phyloP scores from a whole-genome alignment of 768 basidiomycete species.

The Agaricus blazei region DNA sequence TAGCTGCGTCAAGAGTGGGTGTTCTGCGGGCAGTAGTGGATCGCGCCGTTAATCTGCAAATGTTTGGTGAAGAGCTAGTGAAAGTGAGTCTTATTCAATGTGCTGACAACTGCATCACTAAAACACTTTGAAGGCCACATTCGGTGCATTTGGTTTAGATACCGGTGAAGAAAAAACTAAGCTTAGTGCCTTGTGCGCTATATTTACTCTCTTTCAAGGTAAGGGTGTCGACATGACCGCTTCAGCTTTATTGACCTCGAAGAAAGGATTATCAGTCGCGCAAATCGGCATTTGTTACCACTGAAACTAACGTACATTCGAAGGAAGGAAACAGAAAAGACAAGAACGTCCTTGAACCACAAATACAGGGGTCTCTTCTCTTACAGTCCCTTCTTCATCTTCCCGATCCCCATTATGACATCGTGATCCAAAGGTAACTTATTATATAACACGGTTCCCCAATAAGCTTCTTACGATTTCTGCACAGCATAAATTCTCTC shows the following conservation, averaged over 20 bases:
- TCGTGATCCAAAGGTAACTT: constrained; percentile 65
- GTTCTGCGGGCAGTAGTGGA: constrained; percentile 76
- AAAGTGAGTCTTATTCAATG: constrained; percentile 40
- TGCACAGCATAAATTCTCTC: constrained; percentile 52
- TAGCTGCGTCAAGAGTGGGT: constrained; percentile 70
- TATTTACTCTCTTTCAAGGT: constrained; percentile 48
- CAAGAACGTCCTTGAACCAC: constrained; percentile 49
- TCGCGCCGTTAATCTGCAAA: constrained; percentile 45
- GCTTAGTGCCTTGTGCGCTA: constrained; percentile 67
- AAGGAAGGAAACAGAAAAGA: constrained; percentile 1
- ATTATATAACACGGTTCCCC: background rate
- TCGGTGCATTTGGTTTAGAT: constrained; percentile 52
- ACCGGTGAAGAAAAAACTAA: constrained; percentile 39
- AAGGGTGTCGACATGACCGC: constrained; percentile 7
- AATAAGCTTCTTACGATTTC: background rate
- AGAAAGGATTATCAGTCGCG: background rate
- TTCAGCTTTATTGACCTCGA: background rate
- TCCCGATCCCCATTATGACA: constrained; percentile 56
- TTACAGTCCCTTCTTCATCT: constrained; percentile 79
- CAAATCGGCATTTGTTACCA: constrained; percentile 6
- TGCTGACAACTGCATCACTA: background rate
- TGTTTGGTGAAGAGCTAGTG: constrained; percentile 43
- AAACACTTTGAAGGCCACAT: constrained; percentile 44
- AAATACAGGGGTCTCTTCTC: constrained; percentile 80
- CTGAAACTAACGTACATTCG: constrained; percentile 14